Percentiles rank a stretch among this genome's conserved stretches.
Conservation (phyloP, 2,329 filamentous ascomycete species). For the Nemania sp. region DNA sequence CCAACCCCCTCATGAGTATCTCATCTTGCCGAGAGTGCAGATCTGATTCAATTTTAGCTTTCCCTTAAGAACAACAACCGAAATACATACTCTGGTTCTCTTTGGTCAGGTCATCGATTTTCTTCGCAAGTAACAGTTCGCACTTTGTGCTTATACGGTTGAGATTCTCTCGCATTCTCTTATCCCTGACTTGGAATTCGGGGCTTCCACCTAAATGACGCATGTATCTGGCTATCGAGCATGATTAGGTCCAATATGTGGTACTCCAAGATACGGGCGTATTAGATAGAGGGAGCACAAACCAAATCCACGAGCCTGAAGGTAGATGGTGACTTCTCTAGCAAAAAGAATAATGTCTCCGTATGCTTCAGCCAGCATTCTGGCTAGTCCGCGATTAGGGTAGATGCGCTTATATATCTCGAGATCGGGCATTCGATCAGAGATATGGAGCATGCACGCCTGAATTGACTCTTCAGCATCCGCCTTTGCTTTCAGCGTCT, state of each 20-base stretch:
- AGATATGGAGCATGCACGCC: constrained; percentile 6
- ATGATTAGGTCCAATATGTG: background rate
- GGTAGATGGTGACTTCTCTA: constrained; percentile 4
- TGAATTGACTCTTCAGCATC: constrained; percentile 9
- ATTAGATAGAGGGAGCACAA: background rate
- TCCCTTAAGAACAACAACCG: background rate
- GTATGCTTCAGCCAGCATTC: constrained; percentile 12
- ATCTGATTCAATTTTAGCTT: background rate
- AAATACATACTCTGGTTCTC: constrained; percentile 8
- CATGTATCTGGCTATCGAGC: constrained; percentile 5
- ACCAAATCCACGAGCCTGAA: constrained; percentile 4
- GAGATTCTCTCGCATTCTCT: constrained; percentile 6
- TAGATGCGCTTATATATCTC: constrained; percentile 6
- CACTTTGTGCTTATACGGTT: constrained; percentile 17
- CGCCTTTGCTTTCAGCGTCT: constrained; percentile 8
- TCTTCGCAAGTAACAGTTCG: constrained; percentile 9
- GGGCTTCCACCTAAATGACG: background rate
- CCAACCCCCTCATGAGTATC: background rate
- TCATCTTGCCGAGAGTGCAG: background rate
- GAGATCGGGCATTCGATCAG: constrained; percentile 10
- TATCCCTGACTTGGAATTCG: constrained; percentile 3
- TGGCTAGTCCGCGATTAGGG: background rate
- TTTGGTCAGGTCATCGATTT: constrained; percentile 1
- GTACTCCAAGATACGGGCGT: no score
- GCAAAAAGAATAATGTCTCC: constrained; percentile 1